Evolutionary conservation across 768 basidiomycete genomes (phyloP).

Genomic region (Inosperma sp.): DNA sequence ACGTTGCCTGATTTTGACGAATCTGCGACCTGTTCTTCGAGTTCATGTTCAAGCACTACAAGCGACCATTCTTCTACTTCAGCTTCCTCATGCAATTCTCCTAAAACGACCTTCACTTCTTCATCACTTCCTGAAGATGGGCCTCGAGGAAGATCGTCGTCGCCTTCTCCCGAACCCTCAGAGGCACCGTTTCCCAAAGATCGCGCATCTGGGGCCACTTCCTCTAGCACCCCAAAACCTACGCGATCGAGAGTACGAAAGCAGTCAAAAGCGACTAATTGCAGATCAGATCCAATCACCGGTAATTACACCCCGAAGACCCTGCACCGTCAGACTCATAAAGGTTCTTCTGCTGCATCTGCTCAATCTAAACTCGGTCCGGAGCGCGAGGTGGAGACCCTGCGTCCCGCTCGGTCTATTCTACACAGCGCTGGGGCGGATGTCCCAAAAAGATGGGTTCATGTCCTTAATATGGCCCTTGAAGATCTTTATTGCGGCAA

Average conservation of each 20-base stretch:
- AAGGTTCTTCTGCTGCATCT: background rate
- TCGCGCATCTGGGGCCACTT: background rate
- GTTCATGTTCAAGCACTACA: constrained; percentile 5
- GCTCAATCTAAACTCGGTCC: constrained; percentile 12
- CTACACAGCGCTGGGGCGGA: constrained; percentile 27
- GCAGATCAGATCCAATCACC: constrained; percentile 13
- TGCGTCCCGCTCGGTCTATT: constrained; percentile 18
- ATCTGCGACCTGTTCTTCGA: constrained; percentile 10
- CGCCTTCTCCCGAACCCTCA: background rate
- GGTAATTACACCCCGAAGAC: constrained; percentile 17
- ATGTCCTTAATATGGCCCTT: constrained; percentile 48
- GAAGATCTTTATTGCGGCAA: constrained; percentile 55
- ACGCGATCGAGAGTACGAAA: constrained; percentile 25
- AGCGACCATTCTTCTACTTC: background rate
- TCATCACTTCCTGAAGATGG: background rate
- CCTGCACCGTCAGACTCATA: constrained; percentile 7
- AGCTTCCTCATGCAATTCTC: background rate
- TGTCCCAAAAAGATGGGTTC: constrained; percentile 35
- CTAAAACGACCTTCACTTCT: background rate
- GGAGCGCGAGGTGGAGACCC: constrained; percentile 17
- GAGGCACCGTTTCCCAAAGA: no score
- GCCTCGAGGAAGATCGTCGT: background rate
- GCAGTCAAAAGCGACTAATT: constrained; percentile 16
- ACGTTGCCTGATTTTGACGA: constrained; percentile 13
- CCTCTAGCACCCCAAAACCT: constrained; percentile 14